Percentiles rank a stretch among this genome's conserved stretches.
phyloP scores from a whole-genome alignment of 2,329 filamentous ascomycete species.

The Aspergillus vadensis region DNA sequence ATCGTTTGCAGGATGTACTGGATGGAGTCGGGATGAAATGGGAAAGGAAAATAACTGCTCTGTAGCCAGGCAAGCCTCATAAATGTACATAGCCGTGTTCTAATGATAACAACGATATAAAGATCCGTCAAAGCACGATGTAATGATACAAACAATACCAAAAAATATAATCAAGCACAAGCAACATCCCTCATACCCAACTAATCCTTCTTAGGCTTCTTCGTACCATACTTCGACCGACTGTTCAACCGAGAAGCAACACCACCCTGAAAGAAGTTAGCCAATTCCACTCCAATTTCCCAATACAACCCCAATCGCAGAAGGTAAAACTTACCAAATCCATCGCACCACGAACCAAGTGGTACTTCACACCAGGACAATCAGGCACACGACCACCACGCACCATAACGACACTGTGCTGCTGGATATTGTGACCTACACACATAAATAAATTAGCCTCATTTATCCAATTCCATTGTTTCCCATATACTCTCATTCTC shows the following conservation, averaged over 20 bases:
- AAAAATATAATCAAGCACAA: background rate
- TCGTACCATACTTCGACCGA: conserved; percentile 95
- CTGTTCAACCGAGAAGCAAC: conserved; percentile 81
- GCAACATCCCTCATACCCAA: background rate
- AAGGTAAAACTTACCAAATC: conserved; percentile 75
- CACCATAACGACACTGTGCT: conserved; percentile 97
- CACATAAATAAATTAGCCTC: conserved; percentile 16
- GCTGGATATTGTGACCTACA: conserved; percentile 90
- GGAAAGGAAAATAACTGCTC: background rate
- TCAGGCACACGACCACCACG: conserved; percentile 90
- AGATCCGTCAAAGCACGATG: conserved; percentile 7
- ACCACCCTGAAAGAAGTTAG: conserved; percentile 68
- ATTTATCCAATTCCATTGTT: background rate
- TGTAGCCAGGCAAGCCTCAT: conserved; percentile 12
- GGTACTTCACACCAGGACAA: conserved; percentile 97
- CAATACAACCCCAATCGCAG: background rate
- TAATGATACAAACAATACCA: background rate
- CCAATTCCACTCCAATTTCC: conserved; percentile 3
- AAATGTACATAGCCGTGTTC: conserved; percentile 22
- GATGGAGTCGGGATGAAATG: background rate
- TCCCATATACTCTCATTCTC: background rate
- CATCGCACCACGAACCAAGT: conserved; percentile 84
- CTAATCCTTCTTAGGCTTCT: conserved; percentile 88
- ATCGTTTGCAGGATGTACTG: background rate
- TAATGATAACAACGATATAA: conserved; percentile 15